Conservation (phyloP, 768 basidiomycete genomes). For the Pleurotus djamor region DNA sequence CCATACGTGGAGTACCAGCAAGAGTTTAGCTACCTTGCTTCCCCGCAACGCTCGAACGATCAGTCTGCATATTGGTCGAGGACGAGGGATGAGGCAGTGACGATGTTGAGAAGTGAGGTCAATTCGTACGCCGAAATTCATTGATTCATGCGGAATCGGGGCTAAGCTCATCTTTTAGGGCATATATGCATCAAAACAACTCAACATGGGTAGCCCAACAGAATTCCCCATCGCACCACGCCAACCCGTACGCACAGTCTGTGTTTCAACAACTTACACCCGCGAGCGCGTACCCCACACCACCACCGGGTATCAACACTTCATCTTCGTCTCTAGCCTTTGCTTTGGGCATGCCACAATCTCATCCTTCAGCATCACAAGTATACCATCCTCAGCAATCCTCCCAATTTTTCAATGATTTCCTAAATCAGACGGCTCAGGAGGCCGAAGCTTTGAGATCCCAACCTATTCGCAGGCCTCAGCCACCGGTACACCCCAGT, state of each 20-base stretch:
- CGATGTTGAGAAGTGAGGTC: constrained; percentile 55
- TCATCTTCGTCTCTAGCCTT: constrained; percentile 75
- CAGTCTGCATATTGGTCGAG: constrained; percentile 64
- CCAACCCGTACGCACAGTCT: constrained; percentile 59
- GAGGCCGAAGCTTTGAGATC: constrained; percentile 32
- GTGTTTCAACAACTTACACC: constrained; percentile 63
- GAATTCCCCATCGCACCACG: constrained; percentile 49
- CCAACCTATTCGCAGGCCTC: constrained; percentile 16
- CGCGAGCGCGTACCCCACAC: constrained; percentile 68
- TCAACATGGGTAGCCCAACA: constrained; percentile 38
- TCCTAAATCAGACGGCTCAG: constrained; percentile 54
- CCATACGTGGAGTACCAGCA: constrained; percentile 70
- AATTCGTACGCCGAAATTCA: constrained; percentile 36
- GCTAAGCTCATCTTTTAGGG: constrained; percentile 22
- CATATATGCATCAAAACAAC: constrained; percentile 40
- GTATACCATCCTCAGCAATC: constrained; percentile 58
- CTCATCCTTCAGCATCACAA: constrained; percentile 18
- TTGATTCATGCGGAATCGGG: background rate
- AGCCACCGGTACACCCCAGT: constrained; percentile 34
- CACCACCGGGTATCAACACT: constrained; percentile 60
- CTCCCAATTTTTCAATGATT: constrained; percentile 60
- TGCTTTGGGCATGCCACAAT: constrained; percentile 55
- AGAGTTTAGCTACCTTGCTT: constrained; percentile 54
- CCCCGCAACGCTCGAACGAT: constrained; percentile 38
- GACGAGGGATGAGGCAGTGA: constrained; percentile 57